A percentile compares a stretch with the other conserved stretches of the same genome.
Conservation (phyloP, 169 alveolate genomes). For the Toxoplasma gondii region DNA sequence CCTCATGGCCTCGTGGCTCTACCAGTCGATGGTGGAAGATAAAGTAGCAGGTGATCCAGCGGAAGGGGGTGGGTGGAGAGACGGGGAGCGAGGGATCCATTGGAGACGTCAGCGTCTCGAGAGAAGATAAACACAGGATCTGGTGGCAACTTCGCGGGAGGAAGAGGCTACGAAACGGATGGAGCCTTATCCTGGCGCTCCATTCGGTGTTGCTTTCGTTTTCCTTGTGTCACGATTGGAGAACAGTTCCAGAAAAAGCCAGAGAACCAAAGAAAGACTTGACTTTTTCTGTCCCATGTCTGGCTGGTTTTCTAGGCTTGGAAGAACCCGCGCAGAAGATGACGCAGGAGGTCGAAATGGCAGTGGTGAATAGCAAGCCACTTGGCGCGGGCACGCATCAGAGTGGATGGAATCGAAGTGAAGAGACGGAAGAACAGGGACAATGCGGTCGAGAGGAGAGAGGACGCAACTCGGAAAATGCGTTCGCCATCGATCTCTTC, state of each 20-base stretch:
- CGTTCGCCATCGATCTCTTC: slow-evolving; percentile 19
- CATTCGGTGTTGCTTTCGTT: no score
- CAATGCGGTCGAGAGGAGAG: background rate
- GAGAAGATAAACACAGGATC: no score
- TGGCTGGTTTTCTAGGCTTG: slow-evolving; percentile 54
- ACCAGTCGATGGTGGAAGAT: slow-evolving; percentile 85
- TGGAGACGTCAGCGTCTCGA: no score
- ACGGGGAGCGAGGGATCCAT: no score
- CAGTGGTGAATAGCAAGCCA: slow-evolving; percentile 88
- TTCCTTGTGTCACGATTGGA: no score
- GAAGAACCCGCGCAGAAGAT: slow-evolving; percentile 85
- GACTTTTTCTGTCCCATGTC: no score
- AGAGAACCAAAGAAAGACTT: no score
- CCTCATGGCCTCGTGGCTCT: slow-evolving; percentile 87
- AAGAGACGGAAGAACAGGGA: background rate
- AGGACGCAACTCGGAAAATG: background rate
- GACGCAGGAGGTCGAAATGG: slow-evolving; percentile 92
- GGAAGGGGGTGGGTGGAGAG: background rate
- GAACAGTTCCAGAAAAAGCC: no score
- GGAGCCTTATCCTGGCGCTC: no score
- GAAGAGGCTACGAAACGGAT: no score
- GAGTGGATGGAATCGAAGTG: background rate
- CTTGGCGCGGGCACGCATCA: slow-evolving; percentile 60
- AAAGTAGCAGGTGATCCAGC: slow-evolving; percentile 70
- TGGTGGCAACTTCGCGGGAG: no score